These are phyloP conservation scores for Aegilops tauschii DNA, from an alignment of 176 grass and related monocot species.

Conservation along the genomic window DNA sequence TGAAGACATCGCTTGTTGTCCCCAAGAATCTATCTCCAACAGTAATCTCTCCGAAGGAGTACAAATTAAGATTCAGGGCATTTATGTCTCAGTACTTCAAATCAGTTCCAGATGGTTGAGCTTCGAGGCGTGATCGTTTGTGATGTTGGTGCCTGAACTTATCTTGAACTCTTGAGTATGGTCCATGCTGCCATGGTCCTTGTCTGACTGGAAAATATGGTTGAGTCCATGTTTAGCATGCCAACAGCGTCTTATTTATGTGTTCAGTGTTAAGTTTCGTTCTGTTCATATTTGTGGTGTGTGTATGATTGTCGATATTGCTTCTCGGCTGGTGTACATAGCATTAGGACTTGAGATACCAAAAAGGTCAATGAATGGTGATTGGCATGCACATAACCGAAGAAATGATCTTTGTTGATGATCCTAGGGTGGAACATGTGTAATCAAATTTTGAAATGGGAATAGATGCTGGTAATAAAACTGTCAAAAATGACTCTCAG, in stretches of 20 bases:
- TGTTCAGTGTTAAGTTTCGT: conserved; percentile 14
- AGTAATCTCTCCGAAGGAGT: conserved; percentile 80
- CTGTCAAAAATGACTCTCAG: not conserved
- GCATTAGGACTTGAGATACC: conserved; percentile 14
- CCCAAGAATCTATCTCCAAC: conserved; percentile 79
- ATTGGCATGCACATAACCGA: conserved; percentile 8
- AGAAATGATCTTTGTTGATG: conserved; percentile 17
- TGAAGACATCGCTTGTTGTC: conserved; percentile 84
- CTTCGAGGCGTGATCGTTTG: conserved; percentile 18
- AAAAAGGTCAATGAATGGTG: conserved; percentile 15
- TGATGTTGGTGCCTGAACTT: conserved; percentile 4
- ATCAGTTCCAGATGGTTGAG: conserved; percentile 62
- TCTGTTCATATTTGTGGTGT: conserved; percentile 15
- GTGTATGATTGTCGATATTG: conserved; percentile 28
- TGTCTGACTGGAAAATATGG: not conserved
- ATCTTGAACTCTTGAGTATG: not conserved
- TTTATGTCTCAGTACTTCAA: conserved; percentile 67
- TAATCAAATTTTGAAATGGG: not conserved
- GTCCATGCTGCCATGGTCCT: not conserved
- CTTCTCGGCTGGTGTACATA: conserved; percentile 48
- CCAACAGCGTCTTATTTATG: not conserved
- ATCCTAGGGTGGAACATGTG: conserved; percentile 15
- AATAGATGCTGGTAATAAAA: not conserved
- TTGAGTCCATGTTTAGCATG: conserved; percentile 3
- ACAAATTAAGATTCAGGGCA: conserved; percentile 77